Percentiles rank a stretch among this genome's conserved stretches.
phyloP scores from a whole-genome alignment of 768 basidiomycete species.

The Rhizopogon roseolus region DNA sequence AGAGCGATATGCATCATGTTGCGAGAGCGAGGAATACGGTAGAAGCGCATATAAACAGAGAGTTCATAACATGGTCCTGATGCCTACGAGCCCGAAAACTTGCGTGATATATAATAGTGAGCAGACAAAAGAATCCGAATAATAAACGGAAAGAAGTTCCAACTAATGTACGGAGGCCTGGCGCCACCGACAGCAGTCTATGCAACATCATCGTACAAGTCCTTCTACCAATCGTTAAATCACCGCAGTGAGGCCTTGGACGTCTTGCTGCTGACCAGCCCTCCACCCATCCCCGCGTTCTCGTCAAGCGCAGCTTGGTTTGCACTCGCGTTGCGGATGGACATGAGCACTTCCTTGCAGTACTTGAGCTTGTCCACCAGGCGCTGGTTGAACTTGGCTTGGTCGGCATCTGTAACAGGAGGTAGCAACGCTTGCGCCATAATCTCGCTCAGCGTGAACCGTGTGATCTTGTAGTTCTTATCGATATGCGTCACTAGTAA shows the following conservation, averaged over 20 bases:
- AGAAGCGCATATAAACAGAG: too few species aligned
- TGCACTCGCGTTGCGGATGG: slow-evolving; percentile 59
- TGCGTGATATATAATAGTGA: background rate
- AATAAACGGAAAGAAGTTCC: background rate
- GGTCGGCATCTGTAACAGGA: slow-evolving; percentile 41
- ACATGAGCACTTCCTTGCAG: slow-evolving; percentile 77
- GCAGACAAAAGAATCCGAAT: background rate
- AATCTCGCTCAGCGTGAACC: slow-evolving; percentile 67
- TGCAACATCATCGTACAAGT: background rate
- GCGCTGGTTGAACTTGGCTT: slow-evolving; percentile 56
- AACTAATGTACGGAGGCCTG: background rate
- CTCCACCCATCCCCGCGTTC: slow-evolving; percentile 5
- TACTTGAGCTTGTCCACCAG: slow-evolving; percentile 80
- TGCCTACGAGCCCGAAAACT: background rate
- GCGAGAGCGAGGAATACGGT: background rate
- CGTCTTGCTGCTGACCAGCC: slow-evolving; percentile 8
- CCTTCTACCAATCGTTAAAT: background rate
- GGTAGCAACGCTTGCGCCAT: slow-evolving; percentile 50
- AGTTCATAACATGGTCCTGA: background rate
- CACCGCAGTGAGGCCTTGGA: slow-evolving; percentile 16
- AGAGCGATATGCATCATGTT: background rate
- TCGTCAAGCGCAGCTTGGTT: slow-evolving; percentile 19
- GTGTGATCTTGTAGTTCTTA: slow-evolving; percentile 76
- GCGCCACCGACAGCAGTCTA: background rate
- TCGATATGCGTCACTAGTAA: slow-evolving; percentile 85